A percentile compares a stretch with the other conserved stretches of the same genome.
Conservation (phyloP, 2,329 filamentous ascomycete genomes). For the Verticillium isaacii region DNA sequence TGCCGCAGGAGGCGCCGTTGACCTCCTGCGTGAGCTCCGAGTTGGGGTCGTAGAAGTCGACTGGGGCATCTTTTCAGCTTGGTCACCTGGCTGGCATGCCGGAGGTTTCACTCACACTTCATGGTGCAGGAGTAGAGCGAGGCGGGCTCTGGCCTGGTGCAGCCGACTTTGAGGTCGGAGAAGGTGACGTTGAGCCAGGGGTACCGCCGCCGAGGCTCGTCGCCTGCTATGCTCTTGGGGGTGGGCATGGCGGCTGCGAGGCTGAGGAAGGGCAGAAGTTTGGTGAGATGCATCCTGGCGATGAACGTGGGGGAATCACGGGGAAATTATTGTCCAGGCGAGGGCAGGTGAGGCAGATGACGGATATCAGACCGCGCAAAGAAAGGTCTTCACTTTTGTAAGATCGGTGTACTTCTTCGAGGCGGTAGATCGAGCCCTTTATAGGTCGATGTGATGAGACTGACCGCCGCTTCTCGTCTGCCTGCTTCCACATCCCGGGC, state of each 20-base stretch:
- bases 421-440: not conserved
- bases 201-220: not conserved
- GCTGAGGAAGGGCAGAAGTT: not conserved
- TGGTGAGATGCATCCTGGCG: constrained; percentile 1
- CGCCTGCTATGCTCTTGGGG: not conserved
- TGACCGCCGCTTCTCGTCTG: not conserved
- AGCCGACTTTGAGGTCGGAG: constrained; percentile 8
- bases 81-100: too few species aligned
- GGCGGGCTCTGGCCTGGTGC: not conserved
- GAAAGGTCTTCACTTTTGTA: too few species aligned
- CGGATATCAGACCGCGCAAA: too few species aligned
- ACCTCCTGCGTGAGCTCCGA: constrained; percentile 11
- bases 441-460: not conserved
- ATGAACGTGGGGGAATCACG: not conserved
- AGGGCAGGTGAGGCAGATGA: not conserved
- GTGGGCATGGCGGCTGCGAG: constrained; percentile 4
- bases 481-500: not conserved
- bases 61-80: not conserved
- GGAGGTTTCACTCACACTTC: constrained; percentile 3
- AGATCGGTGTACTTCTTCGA: too few species aligned
- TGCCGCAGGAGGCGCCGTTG: constrained; percentile 13
- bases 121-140: constrained; percentile 7
- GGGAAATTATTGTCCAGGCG: not conserved
- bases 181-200: constrained; percentile 11
- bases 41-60: constrained; percentile 13